These are phyloP conservation scores for Sergeia podlipaevii DNA, from an alignment of 208 protist genomes.

Conservation along the genomic window DNA sequence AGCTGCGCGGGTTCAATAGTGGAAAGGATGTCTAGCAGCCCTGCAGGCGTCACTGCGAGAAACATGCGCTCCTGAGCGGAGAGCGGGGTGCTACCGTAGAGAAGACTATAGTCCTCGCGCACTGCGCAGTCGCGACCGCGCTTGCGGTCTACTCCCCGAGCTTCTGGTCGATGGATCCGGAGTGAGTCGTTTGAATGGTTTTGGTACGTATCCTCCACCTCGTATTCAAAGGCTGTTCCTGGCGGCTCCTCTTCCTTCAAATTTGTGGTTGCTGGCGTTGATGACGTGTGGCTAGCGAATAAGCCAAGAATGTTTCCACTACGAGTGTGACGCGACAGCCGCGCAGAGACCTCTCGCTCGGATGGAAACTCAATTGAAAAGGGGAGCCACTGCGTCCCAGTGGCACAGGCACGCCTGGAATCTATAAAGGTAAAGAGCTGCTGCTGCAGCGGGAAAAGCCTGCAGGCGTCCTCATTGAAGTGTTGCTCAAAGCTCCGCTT, in stretches of 20 bases:
- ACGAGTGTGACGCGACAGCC: conserved; percentile 29
- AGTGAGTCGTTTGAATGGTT: no score
- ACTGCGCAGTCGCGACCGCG: not conserved
- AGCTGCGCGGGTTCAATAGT: conserved; percentile 43
- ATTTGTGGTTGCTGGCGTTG: not conserved
- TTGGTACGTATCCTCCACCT: no score
- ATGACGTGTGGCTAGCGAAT: no score
- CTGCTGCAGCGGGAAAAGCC: conserved; percentile 64
- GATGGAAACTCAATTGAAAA: conserved; percentile 84
- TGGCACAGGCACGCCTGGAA: not conserved
- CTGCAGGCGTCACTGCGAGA: conserved; percentile 45
- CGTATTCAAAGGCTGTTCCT: not conserved
- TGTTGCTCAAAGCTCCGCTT: conserved; percentile 61
- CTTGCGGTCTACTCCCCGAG: not conserved
- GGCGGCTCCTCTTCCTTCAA: not conserved
- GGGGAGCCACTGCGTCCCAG: conserved; percentile 41
- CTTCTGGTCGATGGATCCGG: not conserved
- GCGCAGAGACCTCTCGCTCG: conserved; percentile 32
- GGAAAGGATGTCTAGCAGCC: conserved; percentile 21
- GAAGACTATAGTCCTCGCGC: conserved; percentile 48
- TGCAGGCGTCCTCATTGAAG: conserved; percentile 36
- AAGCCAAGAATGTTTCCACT: no score
- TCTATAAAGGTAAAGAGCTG: conserved; percentile 84
- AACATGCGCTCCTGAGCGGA: conserved; percentile 73
- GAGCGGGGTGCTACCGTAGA: conserved; percentile 58